Base-by-base conservation (phyloP, 176 grass and related monocot genomes). In the Dendrocalamus sinicus region DNA sequence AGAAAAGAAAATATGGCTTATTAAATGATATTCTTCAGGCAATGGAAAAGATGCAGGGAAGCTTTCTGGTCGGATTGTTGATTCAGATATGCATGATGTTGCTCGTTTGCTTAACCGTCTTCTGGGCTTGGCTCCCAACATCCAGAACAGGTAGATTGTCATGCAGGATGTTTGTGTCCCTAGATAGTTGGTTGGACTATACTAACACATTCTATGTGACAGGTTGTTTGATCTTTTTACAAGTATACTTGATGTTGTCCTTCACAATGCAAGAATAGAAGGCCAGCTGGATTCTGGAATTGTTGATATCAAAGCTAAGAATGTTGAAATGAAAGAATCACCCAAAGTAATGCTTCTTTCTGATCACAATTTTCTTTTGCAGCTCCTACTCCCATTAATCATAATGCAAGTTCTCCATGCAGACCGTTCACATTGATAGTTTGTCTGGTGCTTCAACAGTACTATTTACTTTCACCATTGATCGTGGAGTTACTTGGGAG, bases 211-310 rank as follows among this genome's bases (percentile, higher is more conserved):
- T 86, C 19, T 80, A 22, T 87, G 61, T 86, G 85, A 55, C 86
- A 96, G 96, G 89, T 84, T 99, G 61, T 99, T 99, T 75, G 93
- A 99, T 88, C 90, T 99, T 76, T 96, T 99, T 88, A 91, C 79
- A 54, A 91, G 86, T 72, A 90, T 91, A 62, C 92, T 99, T 70
- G 94, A 96, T 94, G 69, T 94, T 79, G 65, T 95, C 46, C 76
- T 99, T 89, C 90, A 92, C 61, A 94, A 96, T 85, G 96, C 96
- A 41, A 90, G 92, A 72, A 92, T 83, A 64, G 96, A 99, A 89
- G 96, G 96, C n/a, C 93, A 99, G 73, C 79, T 96, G 73, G 96
- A 99, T 85, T 99, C 94, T 77, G 96, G 96, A 83, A 99, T 99
- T 69, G 94, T 99, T 87, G 94, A 99, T 92, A 99, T 99, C 53